phyloP scores from a whole-genome alignment of 1,284 basidiomycete genomes.

The Pseudozyma sp. region DNA sequence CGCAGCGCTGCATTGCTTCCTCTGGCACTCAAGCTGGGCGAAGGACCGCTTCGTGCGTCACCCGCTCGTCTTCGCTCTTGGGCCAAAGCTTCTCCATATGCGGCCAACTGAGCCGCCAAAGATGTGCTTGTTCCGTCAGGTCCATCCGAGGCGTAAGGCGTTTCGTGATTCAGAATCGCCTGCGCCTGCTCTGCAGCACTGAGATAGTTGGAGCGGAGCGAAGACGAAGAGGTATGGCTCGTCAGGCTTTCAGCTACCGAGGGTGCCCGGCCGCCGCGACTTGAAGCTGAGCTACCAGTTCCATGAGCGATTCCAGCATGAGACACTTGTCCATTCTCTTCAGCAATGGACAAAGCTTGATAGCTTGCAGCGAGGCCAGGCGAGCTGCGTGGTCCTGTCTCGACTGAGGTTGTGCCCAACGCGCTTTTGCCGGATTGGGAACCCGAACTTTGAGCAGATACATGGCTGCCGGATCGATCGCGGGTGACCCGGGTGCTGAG shows the following conservation, averaged over 20 bases:
- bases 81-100: conserved; percentile 57
- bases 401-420: conserved; percentile 12
- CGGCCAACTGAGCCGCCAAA: conserved; percentile 49
- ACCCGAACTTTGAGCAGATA: conserved; percentile 36
- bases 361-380: conserved; percentile 32
- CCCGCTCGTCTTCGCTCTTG: conserved; percentile 44
- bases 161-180: conserved; percentile 51
- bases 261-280: conserved; percentile 19
- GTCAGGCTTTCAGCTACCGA: conserved; percentile 32
- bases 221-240: conserved; percentile 39
- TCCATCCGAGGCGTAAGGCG: conserved; percentile 23
- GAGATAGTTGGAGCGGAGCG: conserved; percentile 43
- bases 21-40: conserved; percentile 40
- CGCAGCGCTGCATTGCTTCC: conserved; percentile 48
- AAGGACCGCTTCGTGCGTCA: conserved; percentile 35
- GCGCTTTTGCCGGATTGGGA: conserved; percentile 40
- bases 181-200: conserved; percentile 54
- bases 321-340: conserved; percentile 30
- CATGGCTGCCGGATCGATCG: conserved; percentile 49
- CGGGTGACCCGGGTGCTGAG: conserved; percentile 14
- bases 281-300: conserved; percentile 5
- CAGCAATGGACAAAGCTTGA: conserved; percentile 43
- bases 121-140: conserved; percentile 42
- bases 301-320: background rate
- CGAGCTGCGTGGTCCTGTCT: conserved; percentile 21